Conservation (phyloP, 2,329 filamentous ascomycete genomes). For the Fusarium pininemorale region DNA sequence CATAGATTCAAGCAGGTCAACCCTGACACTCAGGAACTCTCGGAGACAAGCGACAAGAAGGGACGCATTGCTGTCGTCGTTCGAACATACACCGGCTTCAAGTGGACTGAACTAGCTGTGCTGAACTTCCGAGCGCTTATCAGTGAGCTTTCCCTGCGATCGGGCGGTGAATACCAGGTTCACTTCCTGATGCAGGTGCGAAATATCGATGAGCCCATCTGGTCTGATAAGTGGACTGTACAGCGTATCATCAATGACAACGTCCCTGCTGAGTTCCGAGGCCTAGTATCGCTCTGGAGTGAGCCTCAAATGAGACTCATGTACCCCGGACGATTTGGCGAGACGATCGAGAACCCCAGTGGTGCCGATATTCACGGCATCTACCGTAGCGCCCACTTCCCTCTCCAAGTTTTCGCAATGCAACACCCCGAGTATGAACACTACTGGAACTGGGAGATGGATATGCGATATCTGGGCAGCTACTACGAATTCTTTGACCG, state of each 20-base stretch:
- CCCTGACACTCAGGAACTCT: slow-evolving; percentile 50
- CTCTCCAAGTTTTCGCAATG: slow-evolving; percentile 71
- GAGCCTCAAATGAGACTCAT: slow-evolving; percentile 84
- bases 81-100: slow-evolving; percentile 81
- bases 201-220: slow-evolving; percentile 80
- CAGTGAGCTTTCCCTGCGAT: slow-evolving; percentile 78
- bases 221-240: slow-evolving; percentile 79
- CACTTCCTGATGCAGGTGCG: slow-evolving; percentile 89
- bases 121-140: slow-evolving; percentile 85
- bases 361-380: slow-evolving; percentile 72
- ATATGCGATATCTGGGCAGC: slow-evolving; percentile 71
- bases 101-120: slow-evolving; percentile 80
- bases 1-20: slow-evolving; percentile 63
- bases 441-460: slow-evolving; percentile 78
- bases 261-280: slow-evolving; percentile 78
- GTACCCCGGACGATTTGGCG: slow-evolving; percentile 76
- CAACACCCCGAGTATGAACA: slow-evolving; percentile 71
- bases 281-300: slow-evolving; percentile 84
- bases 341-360: slow-evolving; percentile 68
- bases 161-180: slow-evolving; percentile 82
- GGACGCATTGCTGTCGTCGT: slow-evolving; percentile 79
- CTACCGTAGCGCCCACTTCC: slow-evolving; percentile 71
- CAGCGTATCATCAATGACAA: slow-evolving; percentile 74
- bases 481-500: slow-evolving; percentile 79
- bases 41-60: slow-evolving; percentile 50